These are phyloP conservation scores for Pyricularia grisea DNA, from an alignment of 2,329 filamentous ascomycete species.

Conservation along the genomic window DNA sequence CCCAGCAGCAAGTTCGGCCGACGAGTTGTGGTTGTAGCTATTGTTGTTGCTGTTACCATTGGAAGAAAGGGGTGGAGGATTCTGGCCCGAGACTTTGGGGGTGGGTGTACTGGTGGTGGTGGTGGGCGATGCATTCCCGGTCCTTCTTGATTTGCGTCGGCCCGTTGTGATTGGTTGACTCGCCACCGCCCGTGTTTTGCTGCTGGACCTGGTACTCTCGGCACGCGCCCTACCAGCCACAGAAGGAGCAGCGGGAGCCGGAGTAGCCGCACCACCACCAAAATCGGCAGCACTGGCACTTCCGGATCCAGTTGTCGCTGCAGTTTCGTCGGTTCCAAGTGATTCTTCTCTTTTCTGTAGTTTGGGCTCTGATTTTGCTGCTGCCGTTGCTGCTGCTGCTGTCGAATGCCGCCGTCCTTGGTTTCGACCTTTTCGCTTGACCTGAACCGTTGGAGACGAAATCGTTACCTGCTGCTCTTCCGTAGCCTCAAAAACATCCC, in stretches of 20 bases:
- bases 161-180: constrained; percentile 17
- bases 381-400: constrained; percentile 5
- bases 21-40: neutral
- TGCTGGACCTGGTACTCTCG: constrained; percentile 5
- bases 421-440: constrained; percentile 1
- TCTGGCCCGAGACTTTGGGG: constrained; percentile 6
- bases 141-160: constrained; percentile 18
- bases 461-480: neutral
- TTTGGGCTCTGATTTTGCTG: neutral
- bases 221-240: constrained; percentile 3
- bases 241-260: constrained; percentile 7
- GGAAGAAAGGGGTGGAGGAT: constrained; percentile 7
- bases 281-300: neutral
- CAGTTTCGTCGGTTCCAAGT: neutral
- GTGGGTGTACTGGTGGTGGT: constrained; percentile 11
- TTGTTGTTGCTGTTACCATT: constrained; percentile 6
- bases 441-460: neutral
- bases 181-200: constrained; percentile 9
- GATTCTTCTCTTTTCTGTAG: neutral
- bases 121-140: constrained; percentile 16
- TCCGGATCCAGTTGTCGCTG: neutral
- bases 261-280: constrained; percentile 9
- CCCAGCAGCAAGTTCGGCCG: neutral
- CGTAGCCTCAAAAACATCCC: constrained; percentile 5
- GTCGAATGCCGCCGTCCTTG: constrained; percentile 1